Evolutionary conservation across 1,284 basidiomycete species (phyloP), one percentile per base, ranked within the genome.

Genomic region (Pyrrhoderma lamaoense): DNA sequence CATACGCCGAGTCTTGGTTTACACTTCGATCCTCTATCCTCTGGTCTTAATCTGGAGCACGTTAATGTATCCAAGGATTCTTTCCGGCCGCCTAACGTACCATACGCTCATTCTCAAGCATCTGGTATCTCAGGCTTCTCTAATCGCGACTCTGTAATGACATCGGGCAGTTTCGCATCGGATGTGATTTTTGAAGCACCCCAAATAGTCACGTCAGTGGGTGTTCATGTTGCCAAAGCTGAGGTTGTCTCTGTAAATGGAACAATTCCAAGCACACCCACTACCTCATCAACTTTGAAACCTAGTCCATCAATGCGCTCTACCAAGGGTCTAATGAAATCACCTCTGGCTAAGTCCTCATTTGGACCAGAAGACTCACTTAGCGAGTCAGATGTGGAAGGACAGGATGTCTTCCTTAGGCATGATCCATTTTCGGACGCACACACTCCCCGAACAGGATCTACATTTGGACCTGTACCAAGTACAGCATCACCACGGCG

Each of bases 161-260:
- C 85, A 31, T 78, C 73, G 39, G 82, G 80, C 42, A 89, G 83
- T 60, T 86, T 76, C 62, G 75, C 82, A 11, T 87, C 83, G 59
- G 86, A 89, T 59, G 75, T 90, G 64, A 68, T 90, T 52, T 80
- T 80, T 59, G 88, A 90, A 63, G 80, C 83, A 1, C 86, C 88
- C 14, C 82, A 85, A 67, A 90, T 90, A 58, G 76, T 90, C 56
- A 87, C 84, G 22, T 73, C 70, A 27, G 77, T 77, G 42, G 72
- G 74, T 34, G 77, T 85, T 56, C 85, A 85, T 35, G 77, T 86
- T 43, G 80, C 80, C 47, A 86, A 82, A 64, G 85, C 88, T 23
- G 85, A 87, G 62, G 80, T 89, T 44, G 78, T 90, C 56, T 81
- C 75, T 54, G 74, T 86, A 1, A 68, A 78, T 0, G 73, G 72